These are phyloP conservation scores for Aspergillus japonicus DNA, from an alignment of 2,329 filamentous ascomycete species.

Conservation along the genomic window DNA sequence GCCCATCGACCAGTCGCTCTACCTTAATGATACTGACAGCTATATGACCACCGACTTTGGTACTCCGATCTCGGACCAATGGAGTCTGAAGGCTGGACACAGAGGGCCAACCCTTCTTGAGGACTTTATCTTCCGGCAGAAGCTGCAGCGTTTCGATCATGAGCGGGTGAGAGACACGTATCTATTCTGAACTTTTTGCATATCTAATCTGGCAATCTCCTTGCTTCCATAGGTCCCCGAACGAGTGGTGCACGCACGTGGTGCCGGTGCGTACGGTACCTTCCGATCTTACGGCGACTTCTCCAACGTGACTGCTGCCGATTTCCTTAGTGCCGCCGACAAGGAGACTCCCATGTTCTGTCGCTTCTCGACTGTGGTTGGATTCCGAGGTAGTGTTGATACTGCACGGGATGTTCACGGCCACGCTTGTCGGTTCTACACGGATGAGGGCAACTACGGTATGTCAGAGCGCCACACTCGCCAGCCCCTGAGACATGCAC, in stretches of 20 bases:
- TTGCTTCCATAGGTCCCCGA: constrained; percentile 52
- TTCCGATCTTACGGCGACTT: constrained; percentile 67
- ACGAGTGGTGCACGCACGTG: constrained; percentile 67
- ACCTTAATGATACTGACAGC: constrained; percentile 53
- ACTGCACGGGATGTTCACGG: constrained; percentile 70
- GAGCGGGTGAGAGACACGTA: constrained; percentile 55
- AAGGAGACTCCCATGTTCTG: constrained; percentile 65
- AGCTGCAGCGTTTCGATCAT: constrained; percentile 69
- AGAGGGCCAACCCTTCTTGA: constrained; percentile 68
- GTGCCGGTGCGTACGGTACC: constrained; percentile 65
- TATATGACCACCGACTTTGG: constrained; percentile 67
- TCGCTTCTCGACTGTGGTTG: constrained; percentile 73
- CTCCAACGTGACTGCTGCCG: constrained; percentile 66
- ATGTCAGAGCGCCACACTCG: constrained; percentile 3
- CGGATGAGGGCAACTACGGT: constrained; percentile 66
- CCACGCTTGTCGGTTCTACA: constrained; percentile 68
- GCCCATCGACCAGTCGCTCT: constrained; percentile 42
- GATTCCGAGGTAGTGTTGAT: constrained; percentile 66
- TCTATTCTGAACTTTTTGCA: neutral
- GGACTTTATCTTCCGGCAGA: constrained; percentile 70
- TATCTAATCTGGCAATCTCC: neutral
- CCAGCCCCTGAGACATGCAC: too few species aligned
- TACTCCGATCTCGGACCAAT: constrained; percentile 65
- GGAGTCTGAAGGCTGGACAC: constrained; percentile 63
- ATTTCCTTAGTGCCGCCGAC: constrained; percentile 56